Conservation (phyloP, 768 basidiomycete species). For the Hypholoma fasciculare region DNA sequence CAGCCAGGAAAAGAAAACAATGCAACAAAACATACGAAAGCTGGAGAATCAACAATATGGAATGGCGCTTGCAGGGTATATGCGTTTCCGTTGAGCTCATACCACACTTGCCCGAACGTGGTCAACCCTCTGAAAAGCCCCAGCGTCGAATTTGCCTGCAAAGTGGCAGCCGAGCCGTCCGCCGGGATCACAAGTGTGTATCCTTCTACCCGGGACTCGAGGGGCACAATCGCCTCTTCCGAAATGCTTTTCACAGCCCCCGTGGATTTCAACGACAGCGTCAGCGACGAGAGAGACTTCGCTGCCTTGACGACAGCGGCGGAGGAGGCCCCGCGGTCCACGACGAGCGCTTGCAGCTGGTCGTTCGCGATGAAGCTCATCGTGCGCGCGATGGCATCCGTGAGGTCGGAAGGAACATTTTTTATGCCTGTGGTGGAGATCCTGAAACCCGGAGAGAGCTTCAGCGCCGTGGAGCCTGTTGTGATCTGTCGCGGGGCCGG, state of each 20-base stretch:
- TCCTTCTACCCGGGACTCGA: slow-evolving; percentile 58
- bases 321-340: slow-evolving; percentile 60
- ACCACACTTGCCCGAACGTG: slow-evolving; percentile 75
- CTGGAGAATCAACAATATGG: slow-evolving; percentile 60
- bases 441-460: slow-evolving; percentile 34
- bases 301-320: slow-evolving; percentile 39
- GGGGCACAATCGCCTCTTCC: slow-evolving; percentile 48
- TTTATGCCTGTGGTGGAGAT: slow-evolving; percentile 43
- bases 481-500: slow-evolving; percentile 41
- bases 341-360: slow-evolving; percentile 57
- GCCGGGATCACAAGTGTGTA: slow-evolving; percentile 60
- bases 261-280: slow-evolving; percentile 37
- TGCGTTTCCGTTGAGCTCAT: slow-evolving; percentile 45
- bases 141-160: slow-evolving; percentile 64
- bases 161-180: slow-evolving; percentile 52
- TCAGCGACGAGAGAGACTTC: slow-evolving; percentile 41
- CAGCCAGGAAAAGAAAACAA: not conserved
- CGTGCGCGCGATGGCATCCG: slow-evolving; percentile 53
- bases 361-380: slow-evolving; percentile 45
- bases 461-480: slow-evolving; percentile 38
- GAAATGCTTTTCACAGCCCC: slow-evolving; percentile 46
- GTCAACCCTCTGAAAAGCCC: slow-evolving; percentile 74
- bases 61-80: slow-evolving; percentile 62
- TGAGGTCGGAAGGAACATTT: slow-evolving; percentile 53
- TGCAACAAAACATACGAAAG: slow-evolving; percentile 49